These are phyloP conservation scores for Aquilaria malaccensis DNA, from an alignment of 345 rosid genomes.

Conservation along the genomic window DNA sequence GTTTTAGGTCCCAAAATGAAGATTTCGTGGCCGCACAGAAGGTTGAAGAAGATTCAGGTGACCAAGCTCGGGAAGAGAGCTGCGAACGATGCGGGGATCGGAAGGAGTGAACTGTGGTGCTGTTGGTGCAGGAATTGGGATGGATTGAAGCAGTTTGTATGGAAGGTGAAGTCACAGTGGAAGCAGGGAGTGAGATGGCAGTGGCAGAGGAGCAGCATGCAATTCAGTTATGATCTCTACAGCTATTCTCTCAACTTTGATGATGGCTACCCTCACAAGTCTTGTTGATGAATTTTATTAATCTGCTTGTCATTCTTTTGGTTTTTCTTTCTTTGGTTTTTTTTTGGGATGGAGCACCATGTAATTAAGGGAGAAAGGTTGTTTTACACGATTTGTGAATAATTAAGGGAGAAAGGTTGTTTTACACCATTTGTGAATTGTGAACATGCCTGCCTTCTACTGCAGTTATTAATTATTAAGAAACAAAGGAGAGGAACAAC, in stretches of 20 bases:
- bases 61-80: slow-evolving; percentile 12
- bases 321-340: no score
- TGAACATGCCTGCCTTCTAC: no score
- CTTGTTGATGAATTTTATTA: neutral
- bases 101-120: neutral
- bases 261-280: slow-evolving; percentile 19
- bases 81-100: slow-evolving; percentile 11
- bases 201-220: slow-evolving; percentile 16
- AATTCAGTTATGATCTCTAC: slow-evolving; percentile 31
- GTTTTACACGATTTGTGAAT: no score
- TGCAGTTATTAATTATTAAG: no score
- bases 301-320: no score
- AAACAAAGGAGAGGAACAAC: no score
- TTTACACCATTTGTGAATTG: no score
- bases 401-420: no score
- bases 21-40: slow-evolving; percentile 18
- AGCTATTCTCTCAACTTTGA: slow-evolving; percentile 40
- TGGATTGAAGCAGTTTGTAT: slow-evolving; percentile 21
- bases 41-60: slow-evolving; percentile 26
- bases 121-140: slow-evolving; percentile 18
- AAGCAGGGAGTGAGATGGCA: slow-evolving; percentile 18
- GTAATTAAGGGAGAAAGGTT: no score
- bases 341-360: no score
- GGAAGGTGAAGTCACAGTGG: slow-evolving; percentile 34
- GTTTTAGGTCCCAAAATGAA: neutral